phyloP scores from a whole-genome alignment of 2,329 filamentous ascomycete genomes.

The Colletotrichum eleusines region DNA sequence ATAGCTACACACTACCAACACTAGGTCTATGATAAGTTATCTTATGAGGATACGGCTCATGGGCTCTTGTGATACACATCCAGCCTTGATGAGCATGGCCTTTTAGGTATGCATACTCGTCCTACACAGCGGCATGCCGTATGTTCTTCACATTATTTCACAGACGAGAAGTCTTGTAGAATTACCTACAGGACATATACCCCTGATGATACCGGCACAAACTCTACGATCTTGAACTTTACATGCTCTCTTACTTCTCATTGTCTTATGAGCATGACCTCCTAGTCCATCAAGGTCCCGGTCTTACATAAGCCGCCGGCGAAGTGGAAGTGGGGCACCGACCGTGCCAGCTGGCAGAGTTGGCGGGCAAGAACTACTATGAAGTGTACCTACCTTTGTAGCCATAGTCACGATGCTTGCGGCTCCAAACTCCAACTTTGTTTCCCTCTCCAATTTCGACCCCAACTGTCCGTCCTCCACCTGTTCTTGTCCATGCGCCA shows the following conservation, averaged over 20 bases:
- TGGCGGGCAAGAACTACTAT: background rate
- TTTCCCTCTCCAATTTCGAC: slow-evolving; percentile 2
- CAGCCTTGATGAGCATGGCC: no score
- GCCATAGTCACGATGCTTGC: slow-evolving; percentile 19
- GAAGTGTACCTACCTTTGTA: no score
- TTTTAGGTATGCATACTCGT: no score
- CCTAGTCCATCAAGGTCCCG: background rate
- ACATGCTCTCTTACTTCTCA: background rate
- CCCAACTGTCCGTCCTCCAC: slow-evolving; percentile 10
- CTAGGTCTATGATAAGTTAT: no score
- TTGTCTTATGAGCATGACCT: background rate
- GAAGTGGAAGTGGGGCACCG: no score
- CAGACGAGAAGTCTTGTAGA: no score
- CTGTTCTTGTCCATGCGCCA: slow-evolving; percentile 3
- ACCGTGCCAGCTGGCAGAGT: background rate
- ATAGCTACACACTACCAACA: background rate
- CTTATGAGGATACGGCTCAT: no score
- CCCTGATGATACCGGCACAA: no score
- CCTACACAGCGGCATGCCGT: no score
- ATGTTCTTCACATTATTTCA: no score
- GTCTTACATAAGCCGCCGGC: background rate
- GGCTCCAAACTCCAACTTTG: background rate
- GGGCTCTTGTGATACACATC: no score
- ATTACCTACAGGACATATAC: no score
- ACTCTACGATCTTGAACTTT: background rate